Percentiles rank a stretch among this genome's conserved stretches.
These are phyloP conservation scores for Allium cepa DNA, from an alignment of 106 monocot genomes.

Conservation along the genomic window DNA sequence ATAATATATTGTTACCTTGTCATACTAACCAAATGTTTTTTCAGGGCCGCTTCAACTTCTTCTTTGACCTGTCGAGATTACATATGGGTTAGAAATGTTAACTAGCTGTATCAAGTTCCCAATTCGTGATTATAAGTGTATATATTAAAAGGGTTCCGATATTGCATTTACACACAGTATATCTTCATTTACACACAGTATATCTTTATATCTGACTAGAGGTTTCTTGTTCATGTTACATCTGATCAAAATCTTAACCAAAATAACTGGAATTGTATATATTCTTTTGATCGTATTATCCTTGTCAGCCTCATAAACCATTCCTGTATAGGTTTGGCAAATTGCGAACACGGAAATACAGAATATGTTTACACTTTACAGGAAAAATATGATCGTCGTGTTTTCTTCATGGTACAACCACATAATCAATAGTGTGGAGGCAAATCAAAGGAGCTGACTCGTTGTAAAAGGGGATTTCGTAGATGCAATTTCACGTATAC, in stretches of 20 bases:
- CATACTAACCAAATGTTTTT: slow-evolving; percentile 44
- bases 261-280: neutral
- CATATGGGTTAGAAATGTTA: slow-evolving; percentile 5
- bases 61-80: slow-evolving; percentile 71
- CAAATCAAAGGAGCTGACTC: no score
- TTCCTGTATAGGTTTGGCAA: no score
- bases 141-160: neutral
- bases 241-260: neutral
- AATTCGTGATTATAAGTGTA: neutral
- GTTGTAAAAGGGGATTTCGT: no score
- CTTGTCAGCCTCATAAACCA: no score
- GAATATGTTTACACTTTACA: no score
- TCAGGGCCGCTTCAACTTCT: slow-evolving; percentile 85
- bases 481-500: no score
- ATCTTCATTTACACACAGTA: neutral
- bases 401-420: no score
- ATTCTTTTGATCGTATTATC: neutral
- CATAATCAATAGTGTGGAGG: no score
- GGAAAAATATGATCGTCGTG: no score
- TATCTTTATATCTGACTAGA: neutral
- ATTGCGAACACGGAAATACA: no score
- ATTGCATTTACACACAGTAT: neutral
- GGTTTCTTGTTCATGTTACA: neutral
- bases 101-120: neutral
- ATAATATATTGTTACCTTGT: slow-evolving; percentile 34